Percentiles rank a stretch among this genome's conserved stretches.
phyloP scores from a whole-genome alignment of 176 grass and related monocot genomes.

The Hsuehochloa calcarea region DNA sequence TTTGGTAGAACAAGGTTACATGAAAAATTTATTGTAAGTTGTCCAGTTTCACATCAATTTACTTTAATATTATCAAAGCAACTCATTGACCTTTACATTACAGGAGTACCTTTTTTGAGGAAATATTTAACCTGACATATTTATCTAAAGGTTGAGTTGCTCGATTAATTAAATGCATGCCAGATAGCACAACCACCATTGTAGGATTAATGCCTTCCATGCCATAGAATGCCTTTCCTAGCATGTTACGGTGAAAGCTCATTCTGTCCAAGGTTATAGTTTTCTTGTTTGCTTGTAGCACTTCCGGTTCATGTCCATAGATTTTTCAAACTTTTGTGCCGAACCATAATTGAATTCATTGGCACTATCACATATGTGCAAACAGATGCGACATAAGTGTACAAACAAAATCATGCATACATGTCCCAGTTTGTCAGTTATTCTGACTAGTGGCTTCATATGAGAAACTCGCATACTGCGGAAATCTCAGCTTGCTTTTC shows the following conservation, averaged over 20 bases:
- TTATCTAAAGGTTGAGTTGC: not conserved
- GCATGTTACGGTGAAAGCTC: not conserved
- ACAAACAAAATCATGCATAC: not conserved
- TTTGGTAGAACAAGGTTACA: not conserved
- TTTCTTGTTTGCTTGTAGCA: conserved; percentile 15
- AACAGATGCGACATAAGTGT: not conserved
- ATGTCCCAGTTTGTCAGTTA: not conserved
- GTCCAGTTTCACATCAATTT: not conserved
- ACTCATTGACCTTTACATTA: not conserved
- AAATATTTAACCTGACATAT: not conserved
- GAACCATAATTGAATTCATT: not conserved
- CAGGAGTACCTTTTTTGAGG: not conserved
- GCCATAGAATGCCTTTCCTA: not conserved
- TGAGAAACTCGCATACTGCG: not conserved
- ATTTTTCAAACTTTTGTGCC: conserved; percentile 1
- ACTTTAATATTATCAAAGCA: not conserved
- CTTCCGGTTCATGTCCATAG: not conserved
- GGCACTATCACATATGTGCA: conserved; percentile 1
- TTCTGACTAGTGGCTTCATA: conserved; percentile 12
- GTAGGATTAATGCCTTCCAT: not conserved
- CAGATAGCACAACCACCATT: not conserved
- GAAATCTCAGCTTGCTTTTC: conserved; percentile 21
- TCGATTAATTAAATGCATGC: conserved; percentile 2
- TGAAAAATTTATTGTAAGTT: not conserved
- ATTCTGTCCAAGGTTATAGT: not conserved